Evolutionary conservation across 23 red algal genomes (phyloP).

Genomic region (Gracilaria vermiculophylla): DNA sequence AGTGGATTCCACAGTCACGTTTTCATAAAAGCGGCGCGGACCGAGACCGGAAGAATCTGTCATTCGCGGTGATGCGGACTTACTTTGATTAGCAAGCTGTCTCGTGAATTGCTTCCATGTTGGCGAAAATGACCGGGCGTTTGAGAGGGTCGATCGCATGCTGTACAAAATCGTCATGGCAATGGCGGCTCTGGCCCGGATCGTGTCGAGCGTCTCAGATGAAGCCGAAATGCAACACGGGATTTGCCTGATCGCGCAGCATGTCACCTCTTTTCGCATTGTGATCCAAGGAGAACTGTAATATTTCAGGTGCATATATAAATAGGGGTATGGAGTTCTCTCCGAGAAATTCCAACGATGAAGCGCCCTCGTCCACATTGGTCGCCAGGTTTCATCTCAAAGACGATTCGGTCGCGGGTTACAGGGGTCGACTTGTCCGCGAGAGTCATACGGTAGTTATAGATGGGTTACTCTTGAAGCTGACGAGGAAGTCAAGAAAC

Average conservation of each 20-base stretch:
- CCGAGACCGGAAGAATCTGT: conserved; percentile 81
- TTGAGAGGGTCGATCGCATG: neutral
- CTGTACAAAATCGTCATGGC: neutral
- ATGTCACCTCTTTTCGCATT: neutral
- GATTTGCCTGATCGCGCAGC: neutral
- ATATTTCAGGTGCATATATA: neutral
- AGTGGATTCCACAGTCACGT: conserved; percentile 17
- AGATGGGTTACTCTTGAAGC: too few species aligned
- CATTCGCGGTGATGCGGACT: neutral
- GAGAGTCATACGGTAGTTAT: too few species aligned
- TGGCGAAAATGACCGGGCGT: neutral
- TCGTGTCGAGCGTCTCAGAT: neutral
- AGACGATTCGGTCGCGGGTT: too few species aligned
- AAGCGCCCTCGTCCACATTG: too few species aligned
- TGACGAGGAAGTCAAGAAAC: too few species aligned
- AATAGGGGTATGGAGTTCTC: neutral
- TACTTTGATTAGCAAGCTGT: neutral
- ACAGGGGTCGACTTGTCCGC: too few species aligned
- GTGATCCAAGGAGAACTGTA: neutral
- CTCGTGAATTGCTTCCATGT: neutral
- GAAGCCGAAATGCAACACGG: neutral
- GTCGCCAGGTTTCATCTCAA: too few species aligned
- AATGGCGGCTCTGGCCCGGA: neutral
- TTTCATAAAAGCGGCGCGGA: conserved; percentile 73
- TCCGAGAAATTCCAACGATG: too few species aligned